Percentiles rank a stretch among this genome's conserved stretches.
These are phyloP conservation scores for Suhomyces sp. DNA, from an alignment of 805 yeast species.

Conservation along the genomic window DNA sequence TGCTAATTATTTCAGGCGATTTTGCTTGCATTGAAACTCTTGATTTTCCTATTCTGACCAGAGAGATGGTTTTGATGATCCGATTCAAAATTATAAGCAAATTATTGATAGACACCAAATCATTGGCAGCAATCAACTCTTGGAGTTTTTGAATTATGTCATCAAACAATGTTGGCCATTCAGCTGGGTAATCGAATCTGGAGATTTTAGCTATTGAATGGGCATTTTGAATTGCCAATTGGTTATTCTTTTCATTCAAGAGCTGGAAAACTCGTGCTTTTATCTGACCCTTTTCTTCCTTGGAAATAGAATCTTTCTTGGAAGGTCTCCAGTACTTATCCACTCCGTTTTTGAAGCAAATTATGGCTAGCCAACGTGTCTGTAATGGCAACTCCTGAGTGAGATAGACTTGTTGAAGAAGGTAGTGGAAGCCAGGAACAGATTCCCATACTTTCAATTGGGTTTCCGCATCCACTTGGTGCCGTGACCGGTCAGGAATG, in stretches of 20 bases:
- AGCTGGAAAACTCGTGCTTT: conserved; percentile 56
- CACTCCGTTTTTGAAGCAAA: conserved; percentile 84
- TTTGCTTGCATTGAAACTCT: conserved; percentile 74
- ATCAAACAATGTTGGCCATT: conserved; percentile 83
- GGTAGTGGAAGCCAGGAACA: conserved; percentile 55
- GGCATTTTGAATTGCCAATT: conserved; percentile 79
- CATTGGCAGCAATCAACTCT: conserved; percentile 38
- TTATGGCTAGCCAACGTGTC: conserved; percentile 82
- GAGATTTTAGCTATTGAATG: conserved; percentile 77
- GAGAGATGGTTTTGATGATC: conserved; percentile 67
- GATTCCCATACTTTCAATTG: conserved; percentile 71
- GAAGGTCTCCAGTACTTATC: conserved; percentile 83
- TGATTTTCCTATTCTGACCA: conserved; percentile 81
- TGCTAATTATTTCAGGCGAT: conserved; percentile 60
- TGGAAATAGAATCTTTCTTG: conserved; percentile 47
- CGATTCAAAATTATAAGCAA: conserved; percentile 70
- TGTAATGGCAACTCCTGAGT: conserved; percentile 60
- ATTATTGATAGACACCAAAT: conserved; percentile 59
- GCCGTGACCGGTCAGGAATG: too few relatives aligned
- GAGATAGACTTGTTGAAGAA: conserved; percentile 58
- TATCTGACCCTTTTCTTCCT: conserved; percentile 70
- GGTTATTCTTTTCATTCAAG: conserved; percentile 69
- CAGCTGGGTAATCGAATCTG: conserved; percentile 80
- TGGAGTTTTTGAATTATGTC: conserved; percentile 50
- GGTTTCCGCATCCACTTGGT: conserved; percentile 68